phyloP scores from a whole-genome alignment of 2,329 filamentous ascomycete genomes.

The Fusarium duplospermum region DNA sequence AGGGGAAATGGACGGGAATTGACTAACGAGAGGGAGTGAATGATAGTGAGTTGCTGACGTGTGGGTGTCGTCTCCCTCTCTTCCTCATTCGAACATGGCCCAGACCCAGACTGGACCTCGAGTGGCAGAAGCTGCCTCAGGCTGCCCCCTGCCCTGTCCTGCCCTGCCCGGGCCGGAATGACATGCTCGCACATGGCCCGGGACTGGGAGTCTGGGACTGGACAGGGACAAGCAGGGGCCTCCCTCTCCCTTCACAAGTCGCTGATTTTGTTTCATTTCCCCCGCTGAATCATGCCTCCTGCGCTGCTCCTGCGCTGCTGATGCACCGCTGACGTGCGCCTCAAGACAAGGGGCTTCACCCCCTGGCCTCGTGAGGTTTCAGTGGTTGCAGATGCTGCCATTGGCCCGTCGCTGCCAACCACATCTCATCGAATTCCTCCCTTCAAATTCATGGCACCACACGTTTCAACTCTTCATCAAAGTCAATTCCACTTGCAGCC shows the following conservation, averaged over 20 bases:
- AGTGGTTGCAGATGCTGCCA: not conserved
- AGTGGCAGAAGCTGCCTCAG: conserved; percentile 24
- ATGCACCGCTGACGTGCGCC: not conserved
- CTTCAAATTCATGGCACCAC: not conserved
- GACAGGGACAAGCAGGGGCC: conserved; percentile 11
- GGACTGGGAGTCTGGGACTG: not conserved
- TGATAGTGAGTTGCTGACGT: conserved; percentile 26
- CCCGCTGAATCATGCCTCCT: not conserved
- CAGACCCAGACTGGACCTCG: not conserved
- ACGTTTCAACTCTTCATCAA: not conserved
- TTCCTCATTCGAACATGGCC: conserved; percentile 10
- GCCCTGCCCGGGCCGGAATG: not conserved
- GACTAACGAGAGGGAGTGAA: not conserved
- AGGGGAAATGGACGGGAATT: not conserved
- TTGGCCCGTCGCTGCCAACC: not conserved
- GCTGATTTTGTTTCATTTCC: conserved; percentile 2
- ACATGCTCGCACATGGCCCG: not conserved
- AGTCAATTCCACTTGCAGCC: not conserved
- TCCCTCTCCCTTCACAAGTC: not conserved
- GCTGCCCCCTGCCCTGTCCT: not conserved
- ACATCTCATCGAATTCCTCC: not conserved
- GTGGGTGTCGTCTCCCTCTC: conserved; percentile 20
- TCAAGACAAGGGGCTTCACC: not conserved
- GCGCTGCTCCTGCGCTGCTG: not conserved
- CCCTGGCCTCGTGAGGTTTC: not conserved